A percentile compares a stretch with the other conserved stretches of the same genome.
phyloP scores from a whole-genome alignment of 1,284 basidiomycete species.

The Bondarzewia mesenterica region DNA sequence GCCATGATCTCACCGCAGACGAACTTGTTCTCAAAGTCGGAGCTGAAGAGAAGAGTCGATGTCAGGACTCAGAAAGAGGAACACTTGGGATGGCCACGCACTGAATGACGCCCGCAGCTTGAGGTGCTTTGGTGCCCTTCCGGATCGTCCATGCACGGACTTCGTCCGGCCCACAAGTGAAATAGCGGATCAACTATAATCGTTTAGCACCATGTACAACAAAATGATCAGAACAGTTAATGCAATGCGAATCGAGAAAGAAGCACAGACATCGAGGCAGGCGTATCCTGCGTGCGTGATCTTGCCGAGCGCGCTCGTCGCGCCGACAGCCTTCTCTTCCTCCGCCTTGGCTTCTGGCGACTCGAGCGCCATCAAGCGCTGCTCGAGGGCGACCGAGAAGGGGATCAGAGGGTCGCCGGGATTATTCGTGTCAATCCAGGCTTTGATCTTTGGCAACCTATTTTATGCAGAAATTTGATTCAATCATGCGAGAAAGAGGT shows the following conservation, averaged over 20 bases:
- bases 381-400: slow-evolving; percentile 95
- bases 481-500: background rate
- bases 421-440: slow-evolving; percentile 97
- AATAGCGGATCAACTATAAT: slow-evolving; percentile 82
- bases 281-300: slow-evolving; percentile 91
- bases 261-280: slow-evolving; percentile 51
- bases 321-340: slow-evolving; percentile 68
- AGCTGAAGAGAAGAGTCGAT: slow-evolving; percentile 32
- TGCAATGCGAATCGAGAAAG: background rate
- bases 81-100: slow-evolving; percentile 31
- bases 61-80: background rate
- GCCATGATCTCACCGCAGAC: slow-evolving; percentile 99
- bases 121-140: slow-evolving; percentile 89
- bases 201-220: too few species aligned
- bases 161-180: slow-evolving; percentile 95
- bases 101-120: slow-evolving; percentile 99
- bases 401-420: slow-evolving; percentile 95
- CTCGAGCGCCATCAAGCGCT: slow-evolving; percentile 69
- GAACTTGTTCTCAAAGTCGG: slow-evolving; percentile 97
- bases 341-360: slow-evolving; percentile 66
- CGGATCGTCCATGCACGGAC: slow-evolving; percentile 98
- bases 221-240: too few species aligned
- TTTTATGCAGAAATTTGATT: background rate
- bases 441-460: slow-evolving; percentile 96
- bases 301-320: slow-evolving; percentile 73